A percentile compares a stretch with the other conserved stretches of the same genome.
These are phyloP conservation scores for Alternaria conjuncta DNA, from an alignment of 2,329 filamentous ascomycete genomes.

Conservation along the genomic window DNA sequence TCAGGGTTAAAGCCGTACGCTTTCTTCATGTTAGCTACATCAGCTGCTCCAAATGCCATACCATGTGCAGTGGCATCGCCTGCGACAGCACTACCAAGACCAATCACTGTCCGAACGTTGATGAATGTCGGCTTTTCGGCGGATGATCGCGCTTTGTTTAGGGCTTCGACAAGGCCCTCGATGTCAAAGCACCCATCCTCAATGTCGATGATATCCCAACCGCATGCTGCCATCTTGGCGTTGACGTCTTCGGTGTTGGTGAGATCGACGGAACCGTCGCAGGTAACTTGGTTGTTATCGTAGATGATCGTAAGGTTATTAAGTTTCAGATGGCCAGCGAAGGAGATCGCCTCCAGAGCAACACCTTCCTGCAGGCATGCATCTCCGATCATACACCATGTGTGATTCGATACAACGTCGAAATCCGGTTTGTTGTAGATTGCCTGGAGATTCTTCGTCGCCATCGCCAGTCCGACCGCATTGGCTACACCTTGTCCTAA, in stretches of 20 bases:
- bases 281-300: slow-evolving; percentile 67
- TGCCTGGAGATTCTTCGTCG: slow-evolving; percentile 64
- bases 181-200: slow-evolving; percentile 62
- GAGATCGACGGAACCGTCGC: slow-evolving; percentile 63
- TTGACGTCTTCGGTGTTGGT: slow-evolving; percentile 64
- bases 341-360: slow-evolving; percentile 62
- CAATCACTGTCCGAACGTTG: slow-evolving; percentile 65
- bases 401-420: slow-evolving; percentile 59
- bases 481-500: slow-evolving; percentile 66
- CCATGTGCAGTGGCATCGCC: slow-evolving; percentile 63
- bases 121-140: slow-evolving; percentile 63
- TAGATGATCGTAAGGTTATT: slow-evolving; percentile 66
- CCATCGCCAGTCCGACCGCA: slow-evolving; percentile 60
- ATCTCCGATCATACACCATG: slow-evolving; percentile 64
- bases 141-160: slow-evolving; percentile 54
- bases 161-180: slow-evolving; percentile 54
- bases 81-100: slow-evolving; percentile 60
- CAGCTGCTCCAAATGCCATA: slow-evolving; percentile 61
- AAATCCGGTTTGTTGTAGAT: slow-evolving; percentile 62
- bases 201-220: slow-evolving; percentile 64
- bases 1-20: slow-evolving; percentile 58
- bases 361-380: slow-evolving; percentile 66
- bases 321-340: slow-evolving; percentile 63
- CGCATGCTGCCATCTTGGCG: slow-evolving; percentile 63
- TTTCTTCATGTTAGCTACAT: slow-evolving; percentile 63